Conservation (phyloP, 129 eudicot species). For the Centella asiatica region DNA sequence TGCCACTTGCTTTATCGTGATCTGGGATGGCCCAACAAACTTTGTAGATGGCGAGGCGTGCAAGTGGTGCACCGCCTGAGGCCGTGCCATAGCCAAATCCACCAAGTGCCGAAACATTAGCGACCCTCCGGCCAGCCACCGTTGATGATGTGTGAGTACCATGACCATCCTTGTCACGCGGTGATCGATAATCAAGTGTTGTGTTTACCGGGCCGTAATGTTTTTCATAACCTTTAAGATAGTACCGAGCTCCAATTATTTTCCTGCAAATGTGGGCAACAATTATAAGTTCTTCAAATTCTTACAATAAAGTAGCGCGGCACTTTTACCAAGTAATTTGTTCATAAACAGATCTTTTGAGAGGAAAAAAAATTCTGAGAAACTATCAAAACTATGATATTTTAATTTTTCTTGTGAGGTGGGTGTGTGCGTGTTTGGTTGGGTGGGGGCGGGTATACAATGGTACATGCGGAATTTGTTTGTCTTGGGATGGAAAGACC, state of each 20-base stretch:
- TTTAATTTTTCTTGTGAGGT: too few species aligned
- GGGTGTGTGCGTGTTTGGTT: too few species aligned
- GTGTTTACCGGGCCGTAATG: conserved; percentile 52
- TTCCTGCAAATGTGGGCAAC: conserved; percentile 39
- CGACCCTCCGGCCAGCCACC: conserved; percentile 60
- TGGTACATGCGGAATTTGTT: background rate
- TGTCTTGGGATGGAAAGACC: background rate
- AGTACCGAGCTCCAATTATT: conserved; percentile 85
- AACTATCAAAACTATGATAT: background rate
- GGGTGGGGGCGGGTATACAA: too few species aligned
- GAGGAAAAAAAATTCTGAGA: too few species aligned
- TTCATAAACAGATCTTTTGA: too few species aligned
- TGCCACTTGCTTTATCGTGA: conserved; percentile 54
- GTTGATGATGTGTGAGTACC: conserved; percentile 98
- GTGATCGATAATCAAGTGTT: conserved; percentile 58
- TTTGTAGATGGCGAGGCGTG: conserved; percentile 78
- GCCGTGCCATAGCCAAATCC: conserved; percentile 82
- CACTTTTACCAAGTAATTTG: too few species aligned
- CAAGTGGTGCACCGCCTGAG: conserved; percentile 83
- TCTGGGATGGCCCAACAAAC: conserved; percentile 81
- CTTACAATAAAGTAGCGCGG: background rate
- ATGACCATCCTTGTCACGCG: conserved; percentile 93
- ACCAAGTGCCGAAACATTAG: conserved; percentile 51
- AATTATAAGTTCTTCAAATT: background rate
- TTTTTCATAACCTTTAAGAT: conserved; percentile 65